Conservation (phyloP, 2,329 filamentous ascomycete genomes). For the Sordariomycetes sp. region DNA sequence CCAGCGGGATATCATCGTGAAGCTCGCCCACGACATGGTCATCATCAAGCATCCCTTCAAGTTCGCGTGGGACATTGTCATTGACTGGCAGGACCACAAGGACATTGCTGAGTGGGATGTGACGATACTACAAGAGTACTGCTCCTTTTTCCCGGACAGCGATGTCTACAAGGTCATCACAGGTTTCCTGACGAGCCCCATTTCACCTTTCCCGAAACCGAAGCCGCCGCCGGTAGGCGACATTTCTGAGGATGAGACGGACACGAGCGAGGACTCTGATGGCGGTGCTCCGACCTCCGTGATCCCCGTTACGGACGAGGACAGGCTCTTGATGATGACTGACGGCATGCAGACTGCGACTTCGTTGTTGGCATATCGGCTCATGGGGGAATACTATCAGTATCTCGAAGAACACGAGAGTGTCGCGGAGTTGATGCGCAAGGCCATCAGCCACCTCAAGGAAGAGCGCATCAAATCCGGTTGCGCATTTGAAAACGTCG, state of each 20-base stretch:
- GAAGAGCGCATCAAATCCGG: conserved; percentile 55
- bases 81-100: conserved; percentile 79
- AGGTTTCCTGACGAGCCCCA: conserved; percentile 67
- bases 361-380: conserved; percentile 70
- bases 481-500: conserved; percentile 52
- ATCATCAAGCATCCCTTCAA: conserved; percentile 86
- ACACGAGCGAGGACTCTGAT: conserved; percentile 43
- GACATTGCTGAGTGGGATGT: conserved; percentile 66
- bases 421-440: conserved; percentile 66
- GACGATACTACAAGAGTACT: conserved; percentile 66
- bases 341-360: conserved; percentile 54
- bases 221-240: conserved; percentile 10
- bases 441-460: conserved; percentile 49
- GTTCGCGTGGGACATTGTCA: conserved; percentile 78
- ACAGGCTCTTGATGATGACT: conserved; percentile 69
- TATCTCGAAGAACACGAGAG: conserved; percentile 75
- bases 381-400: conserved; percentile 75
- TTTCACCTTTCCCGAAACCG: conserved; percentile 62
- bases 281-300: conserved; percentile 38
- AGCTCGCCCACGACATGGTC: conserved; percentile 82
- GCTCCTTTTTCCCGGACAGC: conserved; percentile 69
- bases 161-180: conserved; percentile 73
- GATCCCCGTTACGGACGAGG: conserved; percentile 56
- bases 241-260: conserved; percentile 30
- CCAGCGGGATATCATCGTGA: conserved; percentile 61